Evolutionary conservation across 2,329 filamentous ascomycete species (phyloP).

Genomic region (Cladophialophora bantiana): DNA sequence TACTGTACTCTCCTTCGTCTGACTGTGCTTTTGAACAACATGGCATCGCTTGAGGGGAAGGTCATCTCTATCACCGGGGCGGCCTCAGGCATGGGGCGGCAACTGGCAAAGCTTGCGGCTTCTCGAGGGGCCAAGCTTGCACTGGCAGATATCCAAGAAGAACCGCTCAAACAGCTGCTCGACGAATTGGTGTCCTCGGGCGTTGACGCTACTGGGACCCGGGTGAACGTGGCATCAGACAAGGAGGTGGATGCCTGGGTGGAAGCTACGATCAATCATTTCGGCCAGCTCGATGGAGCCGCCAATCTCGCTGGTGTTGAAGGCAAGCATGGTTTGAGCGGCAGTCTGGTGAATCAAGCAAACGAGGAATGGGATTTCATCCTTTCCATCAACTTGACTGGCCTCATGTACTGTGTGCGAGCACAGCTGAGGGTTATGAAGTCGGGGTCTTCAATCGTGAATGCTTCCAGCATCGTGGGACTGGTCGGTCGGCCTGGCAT

Average conservation of each 20-base stretch:
- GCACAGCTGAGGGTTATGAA: constrained; percentile 49
- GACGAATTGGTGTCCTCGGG: background rate
- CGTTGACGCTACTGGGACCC: constrained; percentile 11
- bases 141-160: constrained; percentile 15
- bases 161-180: constrained; percentile 2
- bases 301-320: constrained; percentile 32
- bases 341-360: constrained; percentile 42
- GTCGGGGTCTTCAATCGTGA: constrained; percentile 17
- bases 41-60: constrained; percentile 14
- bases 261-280: constrained; percentile 19
- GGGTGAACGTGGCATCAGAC: constrained; percentile 27
- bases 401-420: constrained; percentile 60
- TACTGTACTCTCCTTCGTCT: too few species aligned
- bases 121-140: constrained; percentile 9
- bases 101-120: constrained; percentile 10
- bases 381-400: constrained; percentile 55
- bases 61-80: constrained; percentile 21
- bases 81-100: constrained; percentile 16
- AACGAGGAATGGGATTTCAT: constrained; percentile 54
- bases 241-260: constrained; percentile 28
- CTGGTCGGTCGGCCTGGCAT: constrained; percentile 46
- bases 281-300: constrained; percentile 31
- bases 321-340: constrained; percentile 14
- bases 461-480: constrained; percentile 34
- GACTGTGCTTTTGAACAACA: background rate